Evolutionary conservation across 2,329 filamentous ascomycete species (phyloP), one percentile per base, ranked within the genome.

Genomic region (Ascosphaera aggregata): DNA sequence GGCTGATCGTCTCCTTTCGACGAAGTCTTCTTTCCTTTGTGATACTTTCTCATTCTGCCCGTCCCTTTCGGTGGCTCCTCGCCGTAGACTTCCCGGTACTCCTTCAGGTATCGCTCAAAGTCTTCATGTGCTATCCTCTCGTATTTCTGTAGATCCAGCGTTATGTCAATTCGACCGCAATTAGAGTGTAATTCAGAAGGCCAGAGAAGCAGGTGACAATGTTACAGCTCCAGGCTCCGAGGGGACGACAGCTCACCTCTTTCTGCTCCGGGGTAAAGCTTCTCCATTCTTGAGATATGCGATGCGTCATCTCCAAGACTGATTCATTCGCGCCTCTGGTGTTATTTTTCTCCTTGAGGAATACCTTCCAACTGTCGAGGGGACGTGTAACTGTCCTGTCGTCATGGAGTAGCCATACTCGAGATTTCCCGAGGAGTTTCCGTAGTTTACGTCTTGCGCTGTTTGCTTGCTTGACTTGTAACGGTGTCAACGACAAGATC

Each of bases 381-480:
- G 62, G 54, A 2, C 43, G 43, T 51, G 66, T 71, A 37, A 67
- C 60, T 11, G 52, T 47, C 38, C 74, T 65, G 9, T 69, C 61
- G 48, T 79, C 74, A 3, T 55, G 43, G 39, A 77, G 61, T 4
- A 38, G 37, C 1, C 31, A 18, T 18, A 44, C 42, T 34, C 41
- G 44, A 9, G 41, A 45, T 36, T 39, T 45, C 7, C 31, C 34
- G 24, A 48, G 38, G 35, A 55, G 43, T 18, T 43, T 48, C 1
- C 41, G 39, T 7, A 63, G 50, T n/a, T 39, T 45, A 19, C 31
- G 42, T 30, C 74, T 68, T 9, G 74, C 74, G 9, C 45, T 48
- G 51, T 79, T 79, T 41, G 74, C 73, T 2, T 59, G 42, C 36
- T 57, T 57, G 46, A 79, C 76, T 48, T 74, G 51, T 3, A 67